A percentile compares a stretch with the other conserved stretches of the same genome.
phyloP scores from a whole-genome alignment of 768 basidiomycete genomes.

The Sistotremastrum niveocremeum region DNA sequence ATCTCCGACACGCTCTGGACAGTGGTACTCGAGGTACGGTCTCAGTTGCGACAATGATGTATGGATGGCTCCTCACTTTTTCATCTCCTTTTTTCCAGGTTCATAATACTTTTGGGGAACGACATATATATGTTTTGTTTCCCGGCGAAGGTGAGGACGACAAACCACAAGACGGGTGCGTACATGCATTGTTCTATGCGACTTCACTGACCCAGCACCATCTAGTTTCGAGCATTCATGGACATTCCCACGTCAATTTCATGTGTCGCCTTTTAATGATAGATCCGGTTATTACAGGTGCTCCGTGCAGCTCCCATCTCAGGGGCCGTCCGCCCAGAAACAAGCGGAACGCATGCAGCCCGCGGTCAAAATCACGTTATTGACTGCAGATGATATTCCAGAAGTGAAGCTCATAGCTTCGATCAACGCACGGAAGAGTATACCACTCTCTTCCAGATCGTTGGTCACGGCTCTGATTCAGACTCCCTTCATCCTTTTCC shows the following conservation, averaged over 20 bases:
- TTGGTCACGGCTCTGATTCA: slow-evolving; percentile 26
- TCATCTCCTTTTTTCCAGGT: slow-evolving; percentile 22
- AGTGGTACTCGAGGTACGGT: slow-evolving; percentile 42
- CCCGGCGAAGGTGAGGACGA: slow-evolving; percentile 31
- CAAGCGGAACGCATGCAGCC: slow-evolving; percentile 30
- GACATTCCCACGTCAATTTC: slow-evolving; percentile 54
- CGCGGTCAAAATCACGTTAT: slow-evolving; percentile 1
- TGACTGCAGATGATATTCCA: not conserved
- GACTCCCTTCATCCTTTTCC: slow-evolving; percentile 39
- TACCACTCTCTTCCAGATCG: slow-evolving; percentile 26
- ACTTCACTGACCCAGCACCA: not conserved
- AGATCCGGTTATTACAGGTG: slow-evolving; percentile 51
- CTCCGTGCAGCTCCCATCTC: slow-evolving; percentile 36
- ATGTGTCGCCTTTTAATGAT: slow-evolving; percentile 70
- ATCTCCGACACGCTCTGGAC: slow-evolving; percentile 19
- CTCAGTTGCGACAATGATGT: too few relatives aligned
- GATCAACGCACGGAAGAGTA: slow-evolving; percentile 23
- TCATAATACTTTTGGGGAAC: slow-evolving; percentile 66
- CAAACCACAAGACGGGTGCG: slow-evolving; percentile 19
- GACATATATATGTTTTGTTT: slow-evolving; percentile 45
- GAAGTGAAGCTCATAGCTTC: slow-evolving; percentile 43
- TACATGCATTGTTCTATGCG: slow-evolving; percentile 2
- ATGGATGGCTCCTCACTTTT: not conserved
- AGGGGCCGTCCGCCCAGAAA: slow-evolving; percentile 8
- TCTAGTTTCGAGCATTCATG: slow-evolving; percentile 48